A percentile compares a stretch with the other conserved stretches of the same genome.
Evolutionary conservation across 148 eudicot species (phyloP).

Genomic region (Gaultheria prostrata): DNA sequence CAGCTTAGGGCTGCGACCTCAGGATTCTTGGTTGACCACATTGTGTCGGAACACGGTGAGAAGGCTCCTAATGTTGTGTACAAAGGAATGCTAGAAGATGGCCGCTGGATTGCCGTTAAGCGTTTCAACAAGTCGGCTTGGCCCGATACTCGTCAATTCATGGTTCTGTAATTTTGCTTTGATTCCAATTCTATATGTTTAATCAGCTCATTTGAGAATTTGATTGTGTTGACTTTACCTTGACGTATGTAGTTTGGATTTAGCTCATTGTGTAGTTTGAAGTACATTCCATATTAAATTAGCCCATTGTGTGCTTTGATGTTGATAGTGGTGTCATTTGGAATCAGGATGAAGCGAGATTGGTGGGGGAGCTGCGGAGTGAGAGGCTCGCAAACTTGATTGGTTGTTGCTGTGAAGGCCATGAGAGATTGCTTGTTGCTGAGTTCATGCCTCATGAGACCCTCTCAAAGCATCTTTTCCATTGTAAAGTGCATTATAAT

Average conservation of each 20-base stretch:
- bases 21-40: constrained; percentile 62
- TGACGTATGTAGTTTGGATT: constrained; percentile 8
- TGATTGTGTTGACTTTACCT: background rate
- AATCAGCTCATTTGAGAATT: background rate
- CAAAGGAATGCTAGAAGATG: constrained; percentile 58
- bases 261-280: constrained; percentile 12
- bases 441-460: constrained; percentile 92
- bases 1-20: constrained; percentile 62
- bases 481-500: constrained; percentile 41
- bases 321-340: constrained; percentile 9
- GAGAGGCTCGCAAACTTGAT: constrained; percentile 74
- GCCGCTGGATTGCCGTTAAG: constrained; percentile 70
- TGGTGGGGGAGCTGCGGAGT: constrained; percentile 74
- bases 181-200: background rate
- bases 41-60: constrained; percentile 87
- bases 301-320: background rate
- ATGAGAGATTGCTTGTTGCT: constrained; percentile 81
- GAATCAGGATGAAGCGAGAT: constrained; percentile 71
- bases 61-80: constrained; percentile 89
- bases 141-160: constrained; percentile 80
- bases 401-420: constrained; percentile 79
- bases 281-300: background rate
- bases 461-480: constrained; percentile 82
- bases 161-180: constrained; percentile 33
- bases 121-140: constrained; percentile 83